These are phyloP conservation scores for Amyloporia xantha DNA, from an alignment of 768 basidiomycete species.

Conservation along the genomic window DNA sequence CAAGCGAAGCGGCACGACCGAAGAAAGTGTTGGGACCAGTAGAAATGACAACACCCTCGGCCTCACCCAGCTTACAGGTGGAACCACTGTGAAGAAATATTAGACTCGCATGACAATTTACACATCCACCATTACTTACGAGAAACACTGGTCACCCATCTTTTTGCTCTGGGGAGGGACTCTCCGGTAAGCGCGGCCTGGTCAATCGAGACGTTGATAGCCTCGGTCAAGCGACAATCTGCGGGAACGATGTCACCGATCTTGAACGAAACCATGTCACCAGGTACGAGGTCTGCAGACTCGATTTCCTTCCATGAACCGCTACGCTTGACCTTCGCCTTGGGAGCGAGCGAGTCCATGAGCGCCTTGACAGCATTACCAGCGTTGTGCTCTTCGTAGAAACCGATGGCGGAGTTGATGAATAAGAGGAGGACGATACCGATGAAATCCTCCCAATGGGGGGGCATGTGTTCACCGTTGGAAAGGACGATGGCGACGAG, in stretches of 20 bases:
- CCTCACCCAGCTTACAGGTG: slow-evolving; percentile 98
- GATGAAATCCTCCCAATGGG: slow-evolving; percentile 97
- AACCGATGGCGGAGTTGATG: slow-evolving; percentile 95
- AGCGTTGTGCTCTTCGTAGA: slow-evolving; percentile 95
- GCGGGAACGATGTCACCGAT: slow-evolving; percentile 98
- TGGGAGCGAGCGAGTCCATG: slow-evolving; percentile 99
- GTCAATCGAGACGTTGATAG: slow-evolving; percentile 97
- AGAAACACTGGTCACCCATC: slow-evolving; percentile 94
- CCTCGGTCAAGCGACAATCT: slow-evolving; percentile 93
- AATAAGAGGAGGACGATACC: slow-evolving; percentile 90
- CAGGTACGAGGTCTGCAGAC: slow-evolving; percentile 83
- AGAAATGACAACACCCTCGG: slow-evolving; percentile 97
- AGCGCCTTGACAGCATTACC: slow-evolving; percentile 99
- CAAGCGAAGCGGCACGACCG: slow-evolving; percentile 95
- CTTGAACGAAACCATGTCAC: slow-evolving; percentile 96
- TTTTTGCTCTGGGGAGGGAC: slow-evolving; percentile 90
- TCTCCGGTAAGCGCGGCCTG: slow-evolving; percentile 98
- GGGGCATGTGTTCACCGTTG: slow-evolving; percentile 79
- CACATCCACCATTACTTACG: slow-evolving; percentile 81
- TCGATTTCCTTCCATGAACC: slow-evolving; percentile 90
- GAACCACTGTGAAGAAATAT: slow-evolving; percentile 76
- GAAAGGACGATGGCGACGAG: slow-evolving; percentile 93
- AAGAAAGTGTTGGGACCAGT: slow-evolving; percentile 99
- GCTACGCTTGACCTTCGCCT: slow-evolving; percentile 87
- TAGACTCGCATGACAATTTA: no score